Evolutionary conservation across 495 filamentous ascomycete species (phyloP), one percentile per base, ranked within the genome.

Genomic region (Delitschia confertaspora): DNA sequence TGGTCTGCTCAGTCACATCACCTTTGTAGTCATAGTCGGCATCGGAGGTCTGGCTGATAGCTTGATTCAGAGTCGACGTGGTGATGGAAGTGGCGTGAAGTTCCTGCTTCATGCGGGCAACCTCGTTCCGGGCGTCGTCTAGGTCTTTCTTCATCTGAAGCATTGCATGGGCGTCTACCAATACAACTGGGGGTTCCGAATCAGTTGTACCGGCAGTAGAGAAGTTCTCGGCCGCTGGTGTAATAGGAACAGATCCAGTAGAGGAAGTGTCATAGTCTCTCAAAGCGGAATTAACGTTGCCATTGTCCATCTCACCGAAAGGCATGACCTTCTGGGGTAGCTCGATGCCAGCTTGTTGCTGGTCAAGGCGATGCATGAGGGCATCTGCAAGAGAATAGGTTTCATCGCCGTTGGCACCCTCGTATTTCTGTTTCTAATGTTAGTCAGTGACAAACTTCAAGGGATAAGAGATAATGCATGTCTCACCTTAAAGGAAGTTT

Each of bases 81-180:
- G 77, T 78, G 56, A 77, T 76, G 31, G 85, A 84, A 7, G 71
- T 82, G 45, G 89, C 82, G 19, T 81, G 72, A 41, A 95, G 73
- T 61, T 95, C 86, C 44, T 88, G 76, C 47, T 86, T 85, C 62
- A 94, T 82, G 13, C 78, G 71, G 42, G 78, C 80, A 60, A 98
- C 88, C 49, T 79, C 82, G 53, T 74, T 77, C 50, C 84, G 82
- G 17, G 88, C 86, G 49, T 74, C 77, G 42, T 82, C 76, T 10
- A 98, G 72, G 62, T 96, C 82, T 40, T 74, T 67, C 47, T 76
- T 75, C 33, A 93, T 70, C 29, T 73, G 74, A 47, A 66, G 52
- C 33, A 81, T 55, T 45, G 81, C 76, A 6, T 58, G 55, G 8
- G 60, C 57, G 20, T 68, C 68, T 14, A 61, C 52, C 14, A 62